Base-by-base conservation (phyloP, 148 eudicot genomes). In the Bassia scoparia region DNA sequence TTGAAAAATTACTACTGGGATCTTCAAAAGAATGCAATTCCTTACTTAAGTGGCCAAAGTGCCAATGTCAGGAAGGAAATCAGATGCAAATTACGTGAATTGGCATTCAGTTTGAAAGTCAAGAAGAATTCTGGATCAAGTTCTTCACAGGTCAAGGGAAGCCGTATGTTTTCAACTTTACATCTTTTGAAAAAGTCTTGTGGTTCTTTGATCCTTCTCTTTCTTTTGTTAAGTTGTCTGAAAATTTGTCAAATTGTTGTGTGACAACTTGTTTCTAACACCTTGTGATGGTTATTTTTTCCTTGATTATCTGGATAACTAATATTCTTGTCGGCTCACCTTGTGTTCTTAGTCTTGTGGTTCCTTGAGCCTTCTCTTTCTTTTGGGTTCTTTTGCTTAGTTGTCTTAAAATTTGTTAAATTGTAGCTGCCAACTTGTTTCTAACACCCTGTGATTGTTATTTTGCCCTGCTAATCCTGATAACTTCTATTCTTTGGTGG, bases 1-100 rank as follows among this genome's bases (percentile, higher is more conserved):
- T 81, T 94, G 80, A 86, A 87, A 75, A 84, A 86, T 55, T 85
- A 86, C 74, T 94, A 94, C 69, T 94, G 98, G 98, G 89, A 89
- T 76, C 87, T 91, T 74, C 98, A 94, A 69, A 83, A 84, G 77
- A 79, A 76, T 68, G 84, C 86, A 50, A 86, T 94, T 68, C 89
- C 85, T 53, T 71, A 48, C 61, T 82, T 70, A 68, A 70, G 81
- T 48, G 83, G 87, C 69, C 68, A 64, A 77, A 81, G 73, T 64
- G 71, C 82, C 50, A 80, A 78, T 58, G 72, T 80, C 71, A 80
- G 78, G 81, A 89, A 87, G 83, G 89, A 87, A 84, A 87, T 88
- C 52, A 88, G 81, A 77, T 84, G 78, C 34, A 87, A 65, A 49
- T 68, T 94, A 46, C 86, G 79, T 72, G 86, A 87, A 78, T 71